These are phyloP conservation scores for Aspergillus terreus DNA, from an alignment of 2,329 filamentous ascomycete species.

Conservation along the genomic window DNA sequence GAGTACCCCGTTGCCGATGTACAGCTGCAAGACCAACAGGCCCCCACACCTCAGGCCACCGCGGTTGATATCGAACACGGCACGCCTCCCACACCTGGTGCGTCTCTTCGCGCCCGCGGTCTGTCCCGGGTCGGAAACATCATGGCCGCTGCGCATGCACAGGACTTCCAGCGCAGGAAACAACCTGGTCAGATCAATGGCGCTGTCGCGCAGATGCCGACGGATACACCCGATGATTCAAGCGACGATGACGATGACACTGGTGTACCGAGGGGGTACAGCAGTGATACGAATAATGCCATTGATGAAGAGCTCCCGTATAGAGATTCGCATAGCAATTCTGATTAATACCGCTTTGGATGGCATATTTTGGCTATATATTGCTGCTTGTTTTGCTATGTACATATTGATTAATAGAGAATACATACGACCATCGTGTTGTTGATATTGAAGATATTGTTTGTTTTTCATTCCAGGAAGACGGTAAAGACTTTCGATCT, in stretches of 20 bases:
- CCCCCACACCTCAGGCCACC: constrained; percentile 14
- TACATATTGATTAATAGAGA: constrained; percentile 8
- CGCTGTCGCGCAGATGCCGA: constrained; percentile 31
- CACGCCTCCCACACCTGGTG: constrained; percentile 22
- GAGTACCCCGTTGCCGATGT: constrained; percentile 18
- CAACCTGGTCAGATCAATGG: constrained; percentile 45
- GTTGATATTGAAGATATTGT: too few species aligned
- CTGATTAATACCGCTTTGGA: neutral
- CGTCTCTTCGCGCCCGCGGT: constrained; percentile 25
- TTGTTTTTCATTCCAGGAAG: too few species aligned
- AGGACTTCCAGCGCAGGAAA: constrained; percentile 85
- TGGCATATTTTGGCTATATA: neutral
- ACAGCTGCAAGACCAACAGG: constrained; percentile 24
- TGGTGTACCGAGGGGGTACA: constrained; percentile 8
- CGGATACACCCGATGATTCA: constrained; percentile 32
- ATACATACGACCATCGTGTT: constrained; percentile 3
- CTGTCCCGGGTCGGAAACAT: constrained; percentile 60
- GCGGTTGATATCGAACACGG: constrained; percentile 27
- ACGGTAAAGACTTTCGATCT: neutral
- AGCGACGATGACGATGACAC: constrained; percentile 36
- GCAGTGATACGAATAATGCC: constrained; percentile 9
- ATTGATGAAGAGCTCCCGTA: constrained; percentile 15
- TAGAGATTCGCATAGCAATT: constrained; percentile 4
- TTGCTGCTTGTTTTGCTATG: neutral
- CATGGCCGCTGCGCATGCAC: constrained; percentile 78